Evolutionary conservation across 2,329 filamentous ascomycete species (phyloP).

Genomic region (Penicillium sp.): DNA sequence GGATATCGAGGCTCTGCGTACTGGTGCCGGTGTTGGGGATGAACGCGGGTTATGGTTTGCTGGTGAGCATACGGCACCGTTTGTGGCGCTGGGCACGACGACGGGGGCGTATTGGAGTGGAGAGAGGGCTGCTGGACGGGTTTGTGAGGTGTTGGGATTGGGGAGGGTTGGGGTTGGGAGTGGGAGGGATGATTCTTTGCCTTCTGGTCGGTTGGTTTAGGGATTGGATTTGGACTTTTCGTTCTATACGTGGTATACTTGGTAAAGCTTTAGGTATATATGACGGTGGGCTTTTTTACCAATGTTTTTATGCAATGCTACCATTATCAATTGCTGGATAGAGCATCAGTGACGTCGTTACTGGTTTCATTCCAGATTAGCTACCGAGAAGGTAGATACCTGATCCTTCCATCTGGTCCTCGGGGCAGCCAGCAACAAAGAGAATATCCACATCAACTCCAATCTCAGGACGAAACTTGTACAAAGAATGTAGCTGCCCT

Average conservation of each 20-base stretch:
- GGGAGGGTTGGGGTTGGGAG: slow-evolving; percentile 18
- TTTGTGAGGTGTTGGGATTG: slow-evolving; percentile 30
- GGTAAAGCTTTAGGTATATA: no score
- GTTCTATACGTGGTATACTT: no score
- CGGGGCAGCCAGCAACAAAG: background rate
- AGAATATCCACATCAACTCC: background rate
- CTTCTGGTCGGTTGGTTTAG: slow-evolving; percentile 16
- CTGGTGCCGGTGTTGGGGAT: slow-evolving; percentile 44
- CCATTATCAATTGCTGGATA: no score
- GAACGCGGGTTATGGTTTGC: slow-evolving; percentile 74
- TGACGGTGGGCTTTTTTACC: no score
- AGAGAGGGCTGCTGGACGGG: slow-evolving; percentile 63
- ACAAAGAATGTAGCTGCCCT: slow-evolving; percentile 4
- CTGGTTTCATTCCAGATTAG: slow-evolving; percentile 22
- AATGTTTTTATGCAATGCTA: no score
- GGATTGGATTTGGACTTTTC: no score
- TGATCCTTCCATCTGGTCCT: slow-evolving; percentile 7
- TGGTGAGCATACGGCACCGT: slow-evolving; percentile 84
- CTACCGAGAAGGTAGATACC: slow-evolving; percentile 1
- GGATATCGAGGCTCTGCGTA: slow-evolving; percentile 60
- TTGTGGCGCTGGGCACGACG: slow-evolving; percentile 79
- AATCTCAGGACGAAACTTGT: slow-evolving; percentile 2
- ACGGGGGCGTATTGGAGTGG: slow-evolving; percentile 92
- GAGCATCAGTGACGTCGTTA: no score
- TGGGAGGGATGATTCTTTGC: slow-evolving; percentile 31